Conservation (phyloP, 805 yeast genomes). For the Barnettozyma californica region DNA sequence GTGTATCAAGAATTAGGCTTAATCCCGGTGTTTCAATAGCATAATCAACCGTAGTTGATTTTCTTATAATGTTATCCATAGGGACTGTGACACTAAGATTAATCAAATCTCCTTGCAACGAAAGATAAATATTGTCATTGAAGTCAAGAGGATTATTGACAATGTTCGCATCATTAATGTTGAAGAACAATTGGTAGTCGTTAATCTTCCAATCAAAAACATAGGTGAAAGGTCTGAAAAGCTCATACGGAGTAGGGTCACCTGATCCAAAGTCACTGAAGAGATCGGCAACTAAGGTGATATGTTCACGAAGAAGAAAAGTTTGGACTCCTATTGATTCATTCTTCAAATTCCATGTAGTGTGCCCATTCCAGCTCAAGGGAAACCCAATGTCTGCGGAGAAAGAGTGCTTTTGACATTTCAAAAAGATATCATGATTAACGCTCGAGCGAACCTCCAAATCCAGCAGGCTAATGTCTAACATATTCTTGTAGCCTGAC, state of each 20-base stretch:
- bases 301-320: constrained; percentile 78
- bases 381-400: constrained; percentile 64
- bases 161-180: constrained; percentile 83
- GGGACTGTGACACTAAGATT: constrained; percentile 51
- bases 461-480: constrained; percentile 40
- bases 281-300: constrained; percentile 65
- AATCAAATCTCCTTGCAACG: constrained; percentile 62
- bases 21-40: constrained; percentile 51
- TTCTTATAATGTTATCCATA: constrained; percentile 44
- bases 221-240: constrained; percentile 69
- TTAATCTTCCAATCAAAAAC: constrained; percentile 54
- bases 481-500: constrained; percentile 49
- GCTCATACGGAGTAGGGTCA: constrained; percentile 63
- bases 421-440: constrained; percentile 75
- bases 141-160: constrained; percentile 85
- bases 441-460: constrained; percentile 78
- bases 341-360: constrained; percentile 60
- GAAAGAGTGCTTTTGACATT: constrained; percentile 52
- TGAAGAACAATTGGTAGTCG: constrained; percentile 57
- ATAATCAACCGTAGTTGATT: constrained; percentile 47
- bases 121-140: constrained; percentile 69
- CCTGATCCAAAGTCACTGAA: constrained; percentile 74
- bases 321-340: constrained; percentile 47
- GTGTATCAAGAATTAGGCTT: constrained; percentile 63
- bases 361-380: constrained; percentile 74